Evolutionary conservation across 2,329 filamentous ascomycete species (phyloP).

Genomic region (Aspergillus niger): DNA sequence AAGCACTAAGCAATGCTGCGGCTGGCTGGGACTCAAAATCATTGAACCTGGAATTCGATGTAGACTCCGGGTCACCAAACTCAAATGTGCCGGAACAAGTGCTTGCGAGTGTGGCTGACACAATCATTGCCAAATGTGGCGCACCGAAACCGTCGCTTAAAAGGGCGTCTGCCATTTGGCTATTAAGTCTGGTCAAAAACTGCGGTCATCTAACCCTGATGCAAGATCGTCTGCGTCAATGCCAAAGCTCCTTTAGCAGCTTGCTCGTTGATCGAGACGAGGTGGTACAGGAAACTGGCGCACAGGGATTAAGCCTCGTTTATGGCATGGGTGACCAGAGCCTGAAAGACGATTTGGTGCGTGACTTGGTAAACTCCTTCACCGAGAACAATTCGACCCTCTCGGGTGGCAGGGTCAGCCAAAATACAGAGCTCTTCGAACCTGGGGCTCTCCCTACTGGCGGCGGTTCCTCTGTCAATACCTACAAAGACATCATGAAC

Average conservation of each 20-base stretch:
- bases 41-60: constrained; percentile 72
- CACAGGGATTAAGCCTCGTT: constrained; percentile 83
- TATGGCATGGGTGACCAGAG: constrained; percentile 87
- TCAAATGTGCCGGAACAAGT: constrained; percentile 41
- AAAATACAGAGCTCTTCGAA: constrained; percentile 91
- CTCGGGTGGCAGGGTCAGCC: constrained; percentile 73
- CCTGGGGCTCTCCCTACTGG: constrained; percentile 86
- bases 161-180: constrained; percentile 93
- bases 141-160: constrained; percentile 84
- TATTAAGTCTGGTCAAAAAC: constrained; percentile 87
- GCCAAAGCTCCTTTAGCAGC: constrained; percentile 83
- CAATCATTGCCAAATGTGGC: constrained; percentile 74
- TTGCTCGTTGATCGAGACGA: constrained; percentile 88
- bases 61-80: constrained; percentile 58
- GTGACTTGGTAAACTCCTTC: constrained; percentile 85
- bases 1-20: constrained; percentile 77
- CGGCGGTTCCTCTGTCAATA: constrained; percentile 85
- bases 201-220: constrained; percentile 78
- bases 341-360: constrained; percentile 79
- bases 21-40: constrained; percentile 82
- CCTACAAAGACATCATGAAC: constrained; percentile 95
- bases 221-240: constrained; percentile 72
- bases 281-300: constrained; percentile 92
- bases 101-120: constrained; percentile 64
- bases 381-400: constrained; percentile 68